A percentile compares a stretch with the other conserved stretches of the same genome.
phyloP scores from a whole-genome alignment of 768 basidiomycete species.

The Phlegmacium glaucopus region DNA sequence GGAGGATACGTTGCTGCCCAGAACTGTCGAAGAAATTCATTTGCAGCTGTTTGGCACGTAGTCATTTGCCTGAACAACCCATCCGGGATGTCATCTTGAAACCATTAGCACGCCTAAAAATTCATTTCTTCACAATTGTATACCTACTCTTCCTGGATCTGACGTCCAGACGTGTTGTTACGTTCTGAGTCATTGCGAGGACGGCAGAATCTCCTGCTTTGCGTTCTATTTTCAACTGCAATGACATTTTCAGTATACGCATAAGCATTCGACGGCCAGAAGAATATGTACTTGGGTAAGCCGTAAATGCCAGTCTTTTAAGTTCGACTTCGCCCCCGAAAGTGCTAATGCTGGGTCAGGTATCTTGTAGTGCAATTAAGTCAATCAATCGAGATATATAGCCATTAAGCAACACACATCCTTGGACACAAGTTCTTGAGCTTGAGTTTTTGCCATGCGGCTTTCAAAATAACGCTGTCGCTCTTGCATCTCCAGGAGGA shows the following conservation, averaged over 20 bases:
- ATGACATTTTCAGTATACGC: neutral
- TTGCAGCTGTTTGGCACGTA: constrained; percentile 88
- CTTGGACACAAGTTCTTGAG: constrained; percentile 30
- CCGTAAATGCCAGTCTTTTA: constrained; percentile 54
- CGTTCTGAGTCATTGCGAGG: constrained; percentile 74
- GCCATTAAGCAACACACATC: constrained; percentile 2
- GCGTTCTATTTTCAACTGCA: constrained; percentile 64
- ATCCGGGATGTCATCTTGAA: constrained; percentile 75
- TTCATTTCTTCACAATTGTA: neutral
- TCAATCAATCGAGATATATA: neutral
- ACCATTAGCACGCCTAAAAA: constrained; percentile 3
- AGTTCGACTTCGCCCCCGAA: constrained; percentile 40
- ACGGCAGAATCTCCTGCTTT: constrained; percentile 69
- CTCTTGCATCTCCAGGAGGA: constrained; percentile 85
- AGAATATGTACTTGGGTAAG: constrained; percentile 49
- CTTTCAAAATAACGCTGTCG: constrained; percentile 82
- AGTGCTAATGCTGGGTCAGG: constrained; percentile 48
- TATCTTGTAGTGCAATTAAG: constrained; percentile 26
- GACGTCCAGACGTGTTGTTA: constrained; percentile 66
- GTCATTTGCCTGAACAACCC: constrained; percentile 78
- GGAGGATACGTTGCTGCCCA: constrained; percentile 88
- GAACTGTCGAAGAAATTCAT: constrained; percentile 95
- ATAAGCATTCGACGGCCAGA: neutral
- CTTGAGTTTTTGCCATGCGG: constrained; percentile 34
- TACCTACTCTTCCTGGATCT: constrained; percentile 57